Evolutionary conservation across 73 alveolate genomes (phyloP), one percentile per base, ranked within the genome.

Genomic region (Symbiodinium natans): DNA sequence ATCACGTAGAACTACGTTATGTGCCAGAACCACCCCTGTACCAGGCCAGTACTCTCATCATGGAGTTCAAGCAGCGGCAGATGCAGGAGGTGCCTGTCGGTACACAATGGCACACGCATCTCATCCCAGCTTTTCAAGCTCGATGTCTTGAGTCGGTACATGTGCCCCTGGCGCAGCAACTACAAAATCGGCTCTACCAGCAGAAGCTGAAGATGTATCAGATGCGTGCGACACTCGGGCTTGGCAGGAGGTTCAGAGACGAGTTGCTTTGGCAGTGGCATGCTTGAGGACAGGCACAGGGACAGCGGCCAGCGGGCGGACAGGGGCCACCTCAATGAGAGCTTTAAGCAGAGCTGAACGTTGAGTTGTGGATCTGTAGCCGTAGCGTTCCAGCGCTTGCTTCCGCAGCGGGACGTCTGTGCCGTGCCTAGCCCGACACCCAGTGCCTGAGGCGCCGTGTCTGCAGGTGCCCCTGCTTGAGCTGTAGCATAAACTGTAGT

Each of bases 161-260:
- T 73, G n/a, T n/a, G 84, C 84, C 84, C 84, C 41, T 73, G 74
- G 21, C 52, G 87, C 96, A 89, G 96, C 96, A 89, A 89, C 75
- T 89, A 84, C 96, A 89, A 73, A 83, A 89, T 21, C 96, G 96
- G 82, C 96, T 89, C 48, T 89, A 89, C 48, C 87, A 89, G 48
- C 96, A 89, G 77, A 89, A 89, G 77, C 40, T 89, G 77, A 38
- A 84, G 77, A 83, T 63, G 77, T 84, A 89, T 34, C 88, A 89
- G 43, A 68, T 89, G 96, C 96, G 96, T 31, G 4, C 33, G 43
- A 71, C 31, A 38, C 77, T 52, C 77, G 34, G 38, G 13, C 36
- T 27, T 68, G n/a, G 19, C n/a, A n/a, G n/a, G n/a, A n/a, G n/a
- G n/a, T n/a, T n/a, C n/a, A n/a, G n/a, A n/a, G n/a, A n/a, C n/a